phyloP scores from a whole-genome alignment of 1,284 basidiomycete genomes.

The Sanghuangporus sanghuang region DNA sequence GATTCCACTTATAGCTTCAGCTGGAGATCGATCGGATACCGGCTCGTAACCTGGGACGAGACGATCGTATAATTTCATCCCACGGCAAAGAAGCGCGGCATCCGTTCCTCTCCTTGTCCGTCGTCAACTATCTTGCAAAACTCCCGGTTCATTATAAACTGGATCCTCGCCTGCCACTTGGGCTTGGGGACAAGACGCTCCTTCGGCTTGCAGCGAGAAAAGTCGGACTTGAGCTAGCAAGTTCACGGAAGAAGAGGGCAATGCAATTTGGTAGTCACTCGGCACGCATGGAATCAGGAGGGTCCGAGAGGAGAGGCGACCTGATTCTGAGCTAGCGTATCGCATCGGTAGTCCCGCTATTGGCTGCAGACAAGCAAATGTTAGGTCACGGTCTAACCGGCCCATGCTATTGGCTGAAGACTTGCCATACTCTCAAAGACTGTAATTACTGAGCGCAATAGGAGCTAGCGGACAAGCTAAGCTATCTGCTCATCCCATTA shows the following conservation, averaged over 20 bases:
- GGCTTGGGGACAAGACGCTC: constrained; percentile 85
- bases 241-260: constrained; percentile 78
- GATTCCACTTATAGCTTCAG: constrained; percentile 58
- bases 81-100: constrained; percentile 89
- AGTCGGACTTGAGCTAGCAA: constrained; percentile 67
- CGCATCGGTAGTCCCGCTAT: neutral
- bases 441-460: too few relatives aligned
- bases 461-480: too few relatives aligned
- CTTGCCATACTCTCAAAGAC: too few relatives aligned
- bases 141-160: constrained; percentile 80
- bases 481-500: too few relatives aligned
- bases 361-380: neutral
- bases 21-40: constrained; percentile 91
- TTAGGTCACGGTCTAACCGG: too few relatives aligned
- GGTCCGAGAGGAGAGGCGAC: constrained; percentile 17
- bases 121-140: constrained; percentile 69
- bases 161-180: constrained; percentile 63
- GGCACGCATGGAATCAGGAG: constrained; percentile 75
- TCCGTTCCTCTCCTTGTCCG: constrained; percentile 79
- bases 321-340: neutral
- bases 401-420: too few relatives aligned
- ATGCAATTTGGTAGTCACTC: constrained; percentile 98
- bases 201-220: constrained; percentile 66
- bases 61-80: constrained; percentile 87
- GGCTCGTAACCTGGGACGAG: constrained; percentile 85